A percentile compares a stretch with the other conserved stretches of the same genome.
These are phyloP conservation scores for Monilinia fructicola DNA, from an alignment of 2,329 filamentous ascomycete genomes.

Conservation along the genomic window DNA sequence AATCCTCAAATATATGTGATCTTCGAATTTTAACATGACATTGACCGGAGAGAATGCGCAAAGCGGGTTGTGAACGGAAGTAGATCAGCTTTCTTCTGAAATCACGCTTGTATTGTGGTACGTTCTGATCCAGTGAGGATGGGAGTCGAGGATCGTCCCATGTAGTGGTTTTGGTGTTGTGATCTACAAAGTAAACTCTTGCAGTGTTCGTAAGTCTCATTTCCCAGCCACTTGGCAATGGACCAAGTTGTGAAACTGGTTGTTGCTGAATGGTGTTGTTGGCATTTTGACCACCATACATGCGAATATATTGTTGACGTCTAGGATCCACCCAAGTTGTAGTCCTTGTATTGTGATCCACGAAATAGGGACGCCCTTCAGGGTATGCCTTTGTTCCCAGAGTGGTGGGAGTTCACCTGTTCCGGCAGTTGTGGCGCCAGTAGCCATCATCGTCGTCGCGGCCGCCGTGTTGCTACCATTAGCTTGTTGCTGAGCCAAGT, in stretches of 20 bases:
- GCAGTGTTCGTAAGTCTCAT: constrained; percentile 99
- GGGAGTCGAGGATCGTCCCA: constrained; percentile 97
- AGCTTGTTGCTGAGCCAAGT: constrained; percentile 55
- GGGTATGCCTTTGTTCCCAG: constrained; percentile 95
- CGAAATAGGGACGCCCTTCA: constrained; percentile 93
- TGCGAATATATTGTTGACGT: constrained; percentile 95
- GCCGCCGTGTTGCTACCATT: constrained; percentile 45
- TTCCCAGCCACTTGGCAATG: constrained; percentile 96
- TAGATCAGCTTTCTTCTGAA: constrained; percentile 98
- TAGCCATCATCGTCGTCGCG: constrained; percentile 85
- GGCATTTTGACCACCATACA: constrained; percentile 88
- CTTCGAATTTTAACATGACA: constrained; percentile 97
- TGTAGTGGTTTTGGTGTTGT: constrained; percentile 99
- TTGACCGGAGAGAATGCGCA: constrained; percentile 92
- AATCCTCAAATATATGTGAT: constrained; percentile 98
- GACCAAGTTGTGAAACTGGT: constrained; percentile 93
- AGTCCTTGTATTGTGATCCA: constrained; percentile 96
- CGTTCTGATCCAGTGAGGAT: constrained; percentile 94
- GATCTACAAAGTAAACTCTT: constrained; percentile 96
- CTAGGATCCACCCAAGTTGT: constrained; percentile 98
- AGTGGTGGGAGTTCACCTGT: constrained; percentile 92
- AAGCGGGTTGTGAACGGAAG: constrained; percentile 95
- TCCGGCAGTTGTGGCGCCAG: constrained; percentile 88
- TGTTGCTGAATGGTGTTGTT: constrained; percentile 93
- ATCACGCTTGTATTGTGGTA: constrained; percentile 98